Evolutionary conservation across 331 rosid genomes (phyloP).

Genomic region (Pyracantha coccinea): DNA sequence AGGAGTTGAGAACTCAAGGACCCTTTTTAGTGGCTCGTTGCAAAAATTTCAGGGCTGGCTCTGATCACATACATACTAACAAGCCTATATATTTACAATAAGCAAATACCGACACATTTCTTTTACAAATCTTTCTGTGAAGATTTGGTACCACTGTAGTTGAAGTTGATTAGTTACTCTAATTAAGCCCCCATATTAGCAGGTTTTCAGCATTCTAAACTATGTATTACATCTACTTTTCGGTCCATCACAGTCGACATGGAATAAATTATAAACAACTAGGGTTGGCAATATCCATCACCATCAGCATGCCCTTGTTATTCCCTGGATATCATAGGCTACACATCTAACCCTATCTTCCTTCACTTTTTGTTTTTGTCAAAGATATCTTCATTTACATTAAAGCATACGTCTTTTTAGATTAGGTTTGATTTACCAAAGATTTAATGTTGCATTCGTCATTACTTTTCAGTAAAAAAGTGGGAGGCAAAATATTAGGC

Average conservation of each 20-base stretch:
- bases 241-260: not conserved
- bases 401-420: constrained; percentile 31
- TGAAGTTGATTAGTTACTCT: not conserved
- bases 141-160: constrained; percentile 4
- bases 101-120: not conserved
- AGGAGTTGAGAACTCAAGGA: not conserved
- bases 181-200: not conserved
- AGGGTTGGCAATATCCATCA: constrained; percentile 13
- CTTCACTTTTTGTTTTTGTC: no score
- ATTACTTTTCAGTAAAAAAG: constrained; percentile 19
- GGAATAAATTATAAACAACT: constrained; percentile 2
- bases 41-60: no score
- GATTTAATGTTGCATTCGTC: constrained; percentile 27
- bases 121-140: not conserved
- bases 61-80: not conserved
- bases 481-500: not conserved
- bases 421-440: constrained; percentile 23
- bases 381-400: constrained; percentile 9
- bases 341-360: constrained; percentile 7
- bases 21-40: not conserved
- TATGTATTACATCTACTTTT: not conserved
- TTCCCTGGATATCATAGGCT: constrained; percentile 8
- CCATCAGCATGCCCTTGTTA: constrained; percentile 29
- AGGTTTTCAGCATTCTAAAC: not conserved
- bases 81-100: not conserved